Evolutionary conservation across 2,329 filamentous ascomycete species (phyloP).

Genomic region (Fusarium neocosmosporiellum): DNA sequence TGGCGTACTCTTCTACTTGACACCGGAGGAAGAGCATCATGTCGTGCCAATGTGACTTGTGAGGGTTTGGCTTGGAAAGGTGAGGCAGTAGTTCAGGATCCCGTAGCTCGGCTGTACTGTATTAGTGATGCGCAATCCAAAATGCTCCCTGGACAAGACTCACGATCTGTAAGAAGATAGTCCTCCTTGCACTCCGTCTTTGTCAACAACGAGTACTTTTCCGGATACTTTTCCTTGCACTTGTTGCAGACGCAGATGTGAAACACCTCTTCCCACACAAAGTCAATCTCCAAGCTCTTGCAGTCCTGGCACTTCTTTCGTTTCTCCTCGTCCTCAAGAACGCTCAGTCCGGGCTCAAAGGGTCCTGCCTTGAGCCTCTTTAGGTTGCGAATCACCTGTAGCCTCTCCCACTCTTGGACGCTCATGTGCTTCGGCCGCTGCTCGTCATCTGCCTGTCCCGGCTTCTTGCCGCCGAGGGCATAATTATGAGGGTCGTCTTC

Average conservation of each 20-base stretch:
- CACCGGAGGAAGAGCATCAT: conserved; percentile 98
- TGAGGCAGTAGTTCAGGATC: conserved; percentile 89
- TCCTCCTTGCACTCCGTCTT: conserved; percentile 98
- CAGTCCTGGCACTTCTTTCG: conserved; percentile 88
- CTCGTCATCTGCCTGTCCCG: conserved; percentile 49
- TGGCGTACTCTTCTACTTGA: conserved; percentile 94
- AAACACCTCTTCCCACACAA: conserved; percentile 92
- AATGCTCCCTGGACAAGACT: conserved; percentile 50
- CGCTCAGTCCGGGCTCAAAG: conserved; percentile 89
- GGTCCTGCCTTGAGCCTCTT: conserved; percentile 80
- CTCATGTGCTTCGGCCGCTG: conserved; percentile 90
- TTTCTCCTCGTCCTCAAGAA: conserved; percentile 70
- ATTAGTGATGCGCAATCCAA: conserved; percentile 5
- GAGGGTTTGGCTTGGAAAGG: conserved; percentile 89
- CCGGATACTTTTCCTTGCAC: conserved; percentile 90
- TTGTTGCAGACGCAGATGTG: conserved; percentile 77
- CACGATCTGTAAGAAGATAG: conserved; percentile 92
- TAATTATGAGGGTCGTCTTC: conserved; percentile 93
- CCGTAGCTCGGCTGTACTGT: conserved; percentile 79
- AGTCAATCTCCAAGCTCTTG: conserved; percentile 87
- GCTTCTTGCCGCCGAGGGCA: conserved; percentile 66
- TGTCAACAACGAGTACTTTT: conserved; percentile 94
- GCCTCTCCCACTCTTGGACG: conserved; percentile 88
- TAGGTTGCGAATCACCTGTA: conserved; percentile 79
- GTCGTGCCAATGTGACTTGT: conserved; percentile 96